These are phyloP conservation scores for Pythium phragmitis DNA, from an alignment of 352 stramenopile genomes.

Conservation along the genomic window DNA sequence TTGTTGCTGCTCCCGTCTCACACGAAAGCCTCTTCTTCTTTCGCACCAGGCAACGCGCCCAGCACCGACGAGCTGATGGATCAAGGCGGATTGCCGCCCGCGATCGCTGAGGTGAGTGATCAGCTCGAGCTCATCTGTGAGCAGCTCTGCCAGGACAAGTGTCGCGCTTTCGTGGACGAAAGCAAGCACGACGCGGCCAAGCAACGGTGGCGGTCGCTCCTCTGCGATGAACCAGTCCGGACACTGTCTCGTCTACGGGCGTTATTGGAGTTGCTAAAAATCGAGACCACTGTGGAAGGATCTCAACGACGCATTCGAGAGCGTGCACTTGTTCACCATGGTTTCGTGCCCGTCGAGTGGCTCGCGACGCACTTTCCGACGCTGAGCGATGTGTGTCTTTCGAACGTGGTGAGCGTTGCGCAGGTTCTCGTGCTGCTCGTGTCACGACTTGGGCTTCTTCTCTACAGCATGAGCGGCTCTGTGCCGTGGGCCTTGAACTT, in stretches of 20 bases:
- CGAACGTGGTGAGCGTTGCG: constrained; percentile 17
- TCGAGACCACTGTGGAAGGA: not conserved
- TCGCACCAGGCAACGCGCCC: too few relatives aligned
- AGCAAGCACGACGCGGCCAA: not conserved
- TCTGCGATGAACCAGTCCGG: not conserved
- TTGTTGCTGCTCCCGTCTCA: constrained; percentile 7
- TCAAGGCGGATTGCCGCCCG: not conserved
- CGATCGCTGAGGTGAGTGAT: not conserved
- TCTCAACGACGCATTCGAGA: not conserved
- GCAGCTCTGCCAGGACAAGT: not conserved
- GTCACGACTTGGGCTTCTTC: constrained; percentile 16
- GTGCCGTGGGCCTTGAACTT: not conserved
- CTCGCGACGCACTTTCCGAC: not conserved
- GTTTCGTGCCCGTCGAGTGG: constrained; percentile 19
- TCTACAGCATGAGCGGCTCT: not conserved
- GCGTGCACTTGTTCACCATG: constrained; percentile 11
- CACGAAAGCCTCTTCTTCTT: not conserved
- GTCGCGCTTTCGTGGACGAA: not conserved
- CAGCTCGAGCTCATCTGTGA: constrained; percentile 3
- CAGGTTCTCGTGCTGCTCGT: constrained; percentile 25
- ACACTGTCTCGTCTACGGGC: not conserved
- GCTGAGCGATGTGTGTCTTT: constrained; percentile 7
- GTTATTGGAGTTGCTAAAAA: not conserved
- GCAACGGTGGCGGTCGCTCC: not conserved
- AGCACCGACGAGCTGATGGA: not conserved